Evolutionary conservation across 495 filamentous ascomycete genomes (phyloP).

Genomic region (Collariella sp.): DNA sequence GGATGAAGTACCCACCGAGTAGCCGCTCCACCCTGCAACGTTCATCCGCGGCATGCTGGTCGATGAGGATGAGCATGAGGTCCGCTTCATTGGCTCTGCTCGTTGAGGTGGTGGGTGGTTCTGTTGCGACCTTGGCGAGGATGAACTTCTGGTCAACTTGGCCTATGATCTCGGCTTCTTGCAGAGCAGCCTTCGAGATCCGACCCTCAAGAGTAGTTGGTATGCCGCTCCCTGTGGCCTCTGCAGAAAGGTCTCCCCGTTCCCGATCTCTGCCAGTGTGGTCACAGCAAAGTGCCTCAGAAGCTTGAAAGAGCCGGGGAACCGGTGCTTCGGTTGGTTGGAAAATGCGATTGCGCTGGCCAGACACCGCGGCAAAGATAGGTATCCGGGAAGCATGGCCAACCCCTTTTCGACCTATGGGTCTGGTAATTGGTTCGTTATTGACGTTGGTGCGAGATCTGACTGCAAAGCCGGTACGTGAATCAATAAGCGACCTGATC

Average conservation of each 20-base stretch:
- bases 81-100: not conserved
- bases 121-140: constrained; percentile 48
- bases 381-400: not conserved
- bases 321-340: constrained; percentile 29
- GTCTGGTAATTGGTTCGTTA: not conserved
- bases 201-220: constrained; percentile 37
- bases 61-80: constrained; percentile 60
- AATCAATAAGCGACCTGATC: constrained; percentile 36
- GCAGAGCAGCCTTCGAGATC: constrained; percentile 59
- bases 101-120: not conserved
- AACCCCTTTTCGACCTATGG: not conserved
- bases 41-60: constrained; percentile 95
- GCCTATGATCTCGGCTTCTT: constrained; percentile 54
- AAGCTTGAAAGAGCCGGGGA: constrained; percentile 26
- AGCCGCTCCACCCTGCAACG: constrained; percentile 71
- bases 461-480: constrained; percentile 25
- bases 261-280: not conserved
- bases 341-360: constrained; percentile 26
- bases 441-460: not conserved
- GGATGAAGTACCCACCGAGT: constrained; percentile 33
- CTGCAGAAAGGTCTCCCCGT: constrained; percentile 1
- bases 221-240: constrained; percentile 2
- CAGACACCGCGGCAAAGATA: constrained; percentile 23
- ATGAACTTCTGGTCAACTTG: constrained; percentile 93
- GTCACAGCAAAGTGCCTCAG: constrained; percentile 1